Evolutionary conservation across 192 early-diverging fungal genomes (phyloP).

Genomic region (Coemansia sp.): DNA sequence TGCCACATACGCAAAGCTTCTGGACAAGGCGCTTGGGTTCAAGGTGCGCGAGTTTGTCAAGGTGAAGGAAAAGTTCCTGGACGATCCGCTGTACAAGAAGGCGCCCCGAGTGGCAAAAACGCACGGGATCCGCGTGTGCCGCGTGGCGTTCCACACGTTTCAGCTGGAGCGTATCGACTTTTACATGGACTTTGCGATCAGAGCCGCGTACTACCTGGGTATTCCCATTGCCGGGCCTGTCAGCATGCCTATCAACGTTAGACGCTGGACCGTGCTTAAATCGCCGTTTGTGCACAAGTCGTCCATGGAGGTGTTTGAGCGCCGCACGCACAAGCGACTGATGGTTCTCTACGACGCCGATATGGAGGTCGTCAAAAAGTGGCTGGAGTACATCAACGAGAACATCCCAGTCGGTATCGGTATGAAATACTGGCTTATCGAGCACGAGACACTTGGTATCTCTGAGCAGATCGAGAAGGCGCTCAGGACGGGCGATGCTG

Average conservation of each 20-base stretch:
- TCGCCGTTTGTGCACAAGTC: conserved; percentile 97
- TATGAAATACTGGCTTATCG: conserved; percentile 74
- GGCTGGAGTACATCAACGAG: conserved; percentile 77
- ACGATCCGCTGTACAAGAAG: conserved; percentile 30
- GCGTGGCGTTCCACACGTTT: conserved; percentile 76
- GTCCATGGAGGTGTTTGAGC: conserved; percentile 95
- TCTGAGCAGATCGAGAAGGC: conserved; percentile 38
- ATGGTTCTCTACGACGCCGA: conserved; percentile 81
- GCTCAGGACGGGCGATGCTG: conserved; percentile 24
- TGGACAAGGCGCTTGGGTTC: conserved; percentile 52
- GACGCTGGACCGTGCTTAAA: conserved; percentile 84
- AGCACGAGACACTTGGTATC: conserved; percentile 63
- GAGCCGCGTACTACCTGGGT: conserved; percentile 72
- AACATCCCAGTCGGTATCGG: conserved; percentile 88
- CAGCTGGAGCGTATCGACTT: conserved; percentile 87
- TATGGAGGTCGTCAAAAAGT: conserved; percentile 71
- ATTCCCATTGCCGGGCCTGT: conserved; percentile 75
- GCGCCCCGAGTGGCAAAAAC: conserved; percentile 52
- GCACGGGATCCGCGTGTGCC: conserved; percentile 72
- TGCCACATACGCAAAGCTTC: conserved; percentile 32
- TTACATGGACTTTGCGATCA: conserved; percentile 80
- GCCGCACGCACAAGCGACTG: conserved; percentile 81
- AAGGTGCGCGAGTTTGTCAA: conserved; percentile 33
- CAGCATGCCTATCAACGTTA: conserved; percentile 70
- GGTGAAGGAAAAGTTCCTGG: conserved; percentile 7